phyloP scores from a whole-genome alignment of 2,329 filamentous ascomycete species.

The Epicoccum sorghinum region DNA sequence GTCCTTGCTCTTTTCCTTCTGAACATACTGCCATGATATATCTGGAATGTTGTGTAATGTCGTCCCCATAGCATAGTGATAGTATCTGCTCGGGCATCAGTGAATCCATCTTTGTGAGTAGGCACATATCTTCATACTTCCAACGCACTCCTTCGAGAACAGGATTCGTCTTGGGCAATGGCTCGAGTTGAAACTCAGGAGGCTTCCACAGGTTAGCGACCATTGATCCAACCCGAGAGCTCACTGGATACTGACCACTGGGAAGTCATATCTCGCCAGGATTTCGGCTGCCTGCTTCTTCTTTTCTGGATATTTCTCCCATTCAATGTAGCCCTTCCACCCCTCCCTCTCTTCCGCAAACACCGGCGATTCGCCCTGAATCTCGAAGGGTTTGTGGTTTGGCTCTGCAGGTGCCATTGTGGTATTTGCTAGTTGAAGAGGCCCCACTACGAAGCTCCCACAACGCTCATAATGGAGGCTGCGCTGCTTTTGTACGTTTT shows the following conservation, averaged over 20 bases:
- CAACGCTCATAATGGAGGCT: neutral
- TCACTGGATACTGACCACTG: constrained; percentile 34
- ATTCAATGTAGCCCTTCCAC: constrained; percentile 63
- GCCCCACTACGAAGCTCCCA: neutral
- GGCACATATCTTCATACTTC: constrained; percentile 39
- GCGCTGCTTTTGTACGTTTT: constrained; percentile 4
- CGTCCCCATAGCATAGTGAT: constrained; percentile 52
- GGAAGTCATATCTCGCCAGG: constrained; percentile 59
- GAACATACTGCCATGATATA: constrained; percentile 57
- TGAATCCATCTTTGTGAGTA: neutral
- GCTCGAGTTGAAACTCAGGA: constrained; percentile 53
- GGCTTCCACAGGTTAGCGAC: constrained; percentile 29
- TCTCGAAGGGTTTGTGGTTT: constrained; percentile 34
- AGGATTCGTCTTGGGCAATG: constrained; percentile 52
- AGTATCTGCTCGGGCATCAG: constrained; percentile 32
- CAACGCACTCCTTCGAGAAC: constrained; percentile 53
- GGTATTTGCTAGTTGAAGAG: neutral
- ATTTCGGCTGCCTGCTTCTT: constrained; percentile 65
- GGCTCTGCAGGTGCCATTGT: constrained; percentile 44
- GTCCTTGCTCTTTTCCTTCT: constrained; percentile 53
- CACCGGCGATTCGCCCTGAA: constrained; percentile 32
- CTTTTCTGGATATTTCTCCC: constrained; percentile 65
- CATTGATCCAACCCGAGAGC: neutral
- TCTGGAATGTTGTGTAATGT: constrained; percentile 57
- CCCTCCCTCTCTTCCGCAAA: constrained; percentile 54